These are phyloP conservation scores for Populus alba DNA, from an alignment of 345 rosid species.

Conservation along the genomic window DNA sequence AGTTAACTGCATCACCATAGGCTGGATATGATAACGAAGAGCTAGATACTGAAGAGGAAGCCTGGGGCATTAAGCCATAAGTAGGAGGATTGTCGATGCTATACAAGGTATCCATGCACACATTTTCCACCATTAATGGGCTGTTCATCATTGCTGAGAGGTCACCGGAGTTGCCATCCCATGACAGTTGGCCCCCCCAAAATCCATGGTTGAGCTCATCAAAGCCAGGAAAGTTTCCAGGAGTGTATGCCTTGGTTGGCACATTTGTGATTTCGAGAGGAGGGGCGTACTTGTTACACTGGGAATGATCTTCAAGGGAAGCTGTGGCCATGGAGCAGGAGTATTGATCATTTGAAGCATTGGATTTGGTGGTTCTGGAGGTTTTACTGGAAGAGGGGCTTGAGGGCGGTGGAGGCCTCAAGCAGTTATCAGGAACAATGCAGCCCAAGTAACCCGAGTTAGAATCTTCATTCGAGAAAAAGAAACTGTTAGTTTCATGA, in stretches of 20 bases:
- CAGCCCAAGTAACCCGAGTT: conserved; percentile 92
- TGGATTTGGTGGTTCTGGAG: background rate
- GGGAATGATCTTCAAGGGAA: conserved; percentile 16
- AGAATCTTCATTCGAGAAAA: conserved; percentile 36
- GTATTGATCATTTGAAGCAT: conserved; percentile 18
- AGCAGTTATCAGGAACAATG: conserved; percentile 89
- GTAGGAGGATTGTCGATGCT: conserved; percentile 8
- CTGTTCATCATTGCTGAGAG: conserved; percentile 51
- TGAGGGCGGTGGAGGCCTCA: conserved; percentile 66
- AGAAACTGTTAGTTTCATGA: conserved; percentile 39
- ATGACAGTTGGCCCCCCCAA: conserved; percentile 34
- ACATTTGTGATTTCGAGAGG: conserved; percentile 11
- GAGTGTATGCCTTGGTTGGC: background rate
- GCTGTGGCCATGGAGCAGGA: conserved; percentile 8
- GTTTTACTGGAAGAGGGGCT: conserved; percentile 15
- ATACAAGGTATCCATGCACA: conserved; percentile 35
- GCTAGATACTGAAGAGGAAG: conserved; percentile 29
- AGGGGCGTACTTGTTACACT: conserved; percentile 6
- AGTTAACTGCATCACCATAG: conserved; percentile 46
- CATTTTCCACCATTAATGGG: conserved; percentile 35
- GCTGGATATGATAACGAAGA: conserved; percentile 13
- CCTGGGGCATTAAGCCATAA: conserved; percentile 28
- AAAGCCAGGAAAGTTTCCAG: conserved; percentile 17
- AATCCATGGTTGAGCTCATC: conserved; percentile 24
- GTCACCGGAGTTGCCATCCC: conserved; percentile 52